Evolutionary conservation across 345 rosid species (phyloP).

Genomic region (Sonneratia caseolaris): DNA sequence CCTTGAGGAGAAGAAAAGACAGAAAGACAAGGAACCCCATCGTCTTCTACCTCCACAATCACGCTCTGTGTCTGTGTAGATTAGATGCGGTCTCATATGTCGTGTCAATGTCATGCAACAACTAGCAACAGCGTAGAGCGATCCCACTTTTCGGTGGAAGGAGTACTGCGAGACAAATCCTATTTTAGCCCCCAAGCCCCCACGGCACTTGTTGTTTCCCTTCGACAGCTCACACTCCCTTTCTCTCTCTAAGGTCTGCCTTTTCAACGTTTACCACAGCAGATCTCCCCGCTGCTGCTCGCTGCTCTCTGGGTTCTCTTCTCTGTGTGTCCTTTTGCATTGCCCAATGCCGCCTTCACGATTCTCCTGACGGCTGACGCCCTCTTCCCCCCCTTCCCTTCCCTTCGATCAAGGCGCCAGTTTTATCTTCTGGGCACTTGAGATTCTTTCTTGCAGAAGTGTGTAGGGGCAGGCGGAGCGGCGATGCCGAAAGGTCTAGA

Average conservation of each 20-base stretch:
- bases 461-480: slow-evolving; percentile 3
- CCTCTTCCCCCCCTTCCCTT: background rate
- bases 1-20: background rate
- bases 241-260: slow-evolving; percentile 1
- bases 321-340: background rate
- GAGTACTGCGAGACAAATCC: background rate
- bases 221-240: slow-evolving; percentile 13
- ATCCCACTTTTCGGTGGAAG: background rate
- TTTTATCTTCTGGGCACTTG: slow-evolving; percentile 1
- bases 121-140: background rate
- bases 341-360: slow-evolving; percentile 3
- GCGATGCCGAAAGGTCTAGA: slow-evolving; percentile 54
- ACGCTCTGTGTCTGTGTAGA: slow-evolving; percentile 5
- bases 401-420: background rate
- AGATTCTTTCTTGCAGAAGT: background rate
- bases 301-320: background rate
- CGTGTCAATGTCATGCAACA: slow-evolving; percentile 17
- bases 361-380: background rate
- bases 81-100: background rate
- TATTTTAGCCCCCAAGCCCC: background rate
- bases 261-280: slow-evolving; percentile 2
- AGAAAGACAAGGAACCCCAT: background rate
- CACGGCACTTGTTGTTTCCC: slow-evolving; percentile 9
- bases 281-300: slow-evolving; percentile 5
- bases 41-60: background rate